Percentiles rank a stretch among this genome's conserved stretches.
phyloP scores from a whole-genome alignment of 805 yeast genomes.

The Ogataea trehaloabstinens region DNA sequence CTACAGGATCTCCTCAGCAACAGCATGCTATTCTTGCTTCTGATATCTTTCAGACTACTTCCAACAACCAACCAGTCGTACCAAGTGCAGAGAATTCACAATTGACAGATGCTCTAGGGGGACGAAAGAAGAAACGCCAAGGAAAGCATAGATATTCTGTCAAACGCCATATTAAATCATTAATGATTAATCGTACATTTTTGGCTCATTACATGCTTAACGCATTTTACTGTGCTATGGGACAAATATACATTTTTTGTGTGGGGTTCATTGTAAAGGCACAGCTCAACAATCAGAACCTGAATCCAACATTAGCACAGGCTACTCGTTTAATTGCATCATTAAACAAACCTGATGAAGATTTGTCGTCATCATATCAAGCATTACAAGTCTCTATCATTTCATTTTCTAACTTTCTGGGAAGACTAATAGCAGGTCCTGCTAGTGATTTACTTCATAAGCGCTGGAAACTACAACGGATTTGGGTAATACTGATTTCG shows the following conservation, averaged over 20 bases:
- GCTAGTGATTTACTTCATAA: constrained; percentile 59
- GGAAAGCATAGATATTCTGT: constrained; percentile 15
- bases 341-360: constrained; percentile 17
- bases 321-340: constrained; percentile 5
- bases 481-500: constrained; percentile 60
- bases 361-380: constrained; percentile 49
- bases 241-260: constrained; percentile 70
- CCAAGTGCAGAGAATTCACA: constrained; percentile 2
- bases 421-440: constrained; percentile 64
- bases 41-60: neutral
- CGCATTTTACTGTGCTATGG: constrained; percentile 58
- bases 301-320: constrained; percentile 10
- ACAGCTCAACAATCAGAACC: constrained; percentile 31
- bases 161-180: constrained; percentile 21
- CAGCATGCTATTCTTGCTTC: constrained; percentile 1
- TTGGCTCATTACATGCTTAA: constrained; percentile 53
- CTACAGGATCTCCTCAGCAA: neutral
- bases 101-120: constrained; percentile 4
- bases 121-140: constrained; percentile 10
- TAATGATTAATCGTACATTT: constrained; percentile 37
- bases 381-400: constrained; percentile 70
- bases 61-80: neutral
- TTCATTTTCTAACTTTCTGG: constrained; percentile 63
- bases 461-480: constrained; percentile 51
- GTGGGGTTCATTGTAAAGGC: constrained; percentile 70